A percentile compares a stretch with the other conserved stretches of the same genome.
Conservation (phyloP, 371 early-diverging fungal genomes). For the Mortierella sp. region DNA sequence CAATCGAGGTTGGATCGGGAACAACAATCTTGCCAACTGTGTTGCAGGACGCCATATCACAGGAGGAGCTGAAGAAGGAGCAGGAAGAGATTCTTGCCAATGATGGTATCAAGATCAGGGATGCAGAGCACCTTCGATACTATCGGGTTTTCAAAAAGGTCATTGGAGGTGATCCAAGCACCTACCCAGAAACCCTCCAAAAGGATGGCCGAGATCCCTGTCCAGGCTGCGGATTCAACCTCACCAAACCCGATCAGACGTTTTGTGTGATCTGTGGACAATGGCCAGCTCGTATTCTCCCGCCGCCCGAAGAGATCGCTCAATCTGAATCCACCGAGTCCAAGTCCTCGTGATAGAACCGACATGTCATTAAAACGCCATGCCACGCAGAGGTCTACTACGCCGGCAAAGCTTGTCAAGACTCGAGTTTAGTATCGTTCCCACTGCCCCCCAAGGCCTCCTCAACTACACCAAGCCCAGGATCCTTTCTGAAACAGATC, state of each 20-base stretch:
- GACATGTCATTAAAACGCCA: too few relatives aligned
- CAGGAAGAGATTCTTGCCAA: conserved; percentile 35
- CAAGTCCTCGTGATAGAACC: background rate
- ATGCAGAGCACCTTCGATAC: conserved; percentile 63
- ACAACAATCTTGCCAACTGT: conserved; percentile 59
- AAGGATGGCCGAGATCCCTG: conserved; percentile 62
- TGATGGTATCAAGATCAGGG: conserved; percentile 60
- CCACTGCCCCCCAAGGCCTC: too few relatives aligned
- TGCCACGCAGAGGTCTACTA: too few relatives aligned
- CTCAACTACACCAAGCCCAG: too few relatives aligned
- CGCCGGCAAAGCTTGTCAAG: too few relatives aligned
- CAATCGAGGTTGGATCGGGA: conserved; percentile 66
- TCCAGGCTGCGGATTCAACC: conserved; percentile 61
- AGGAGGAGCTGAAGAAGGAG: conserved; percentile 39
- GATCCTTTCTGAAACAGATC: too few relatives aligned
- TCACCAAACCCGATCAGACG: conserved; percentile 55
- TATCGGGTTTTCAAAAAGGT: conserved; percentile 57
- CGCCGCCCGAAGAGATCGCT: conserved; percentile 43
- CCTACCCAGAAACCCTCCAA: conserved; percentile 27
- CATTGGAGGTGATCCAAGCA: conserved; percentile 39
- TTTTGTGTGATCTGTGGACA: conserved; percentile 69
- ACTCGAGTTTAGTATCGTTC: too few relatives aligned
- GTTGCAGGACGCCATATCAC: conserved; percentile 41
- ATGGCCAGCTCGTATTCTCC: conserved; percentile 62
- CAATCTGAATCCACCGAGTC: background rate